These are phyloP conservation scores for Aspergillus versicolor DNA, from an alignment of 2,329 filamentous ascomycete species.

Conservation along the genomic window DNA sequence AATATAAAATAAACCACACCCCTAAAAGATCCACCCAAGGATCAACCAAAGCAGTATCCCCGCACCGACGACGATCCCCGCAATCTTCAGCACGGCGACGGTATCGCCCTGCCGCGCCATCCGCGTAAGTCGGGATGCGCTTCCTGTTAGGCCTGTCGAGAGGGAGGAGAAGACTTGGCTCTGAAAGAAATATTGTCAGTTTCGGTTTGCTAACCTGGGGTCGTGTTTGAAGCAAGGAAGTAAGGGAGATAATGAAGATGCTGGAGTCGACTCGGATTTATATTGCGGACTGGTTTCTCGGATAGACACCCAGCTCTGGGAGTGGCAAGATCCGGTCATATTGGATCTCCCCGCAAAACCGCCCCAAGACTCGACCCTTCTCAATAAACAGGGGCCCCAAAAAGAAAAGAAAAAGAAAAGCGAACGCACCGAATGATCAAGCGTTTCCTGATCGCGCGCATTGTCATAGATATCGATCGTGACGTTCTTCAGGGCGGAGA, in stretches of 20 bases:
- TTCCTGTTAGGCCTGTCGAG: conserved; percentile 77
- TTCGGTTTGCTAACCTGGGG: background rate
- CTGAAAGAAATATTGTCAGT: conserved; percentile 42
- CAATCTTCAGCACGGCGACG: conserved; percentile 84
- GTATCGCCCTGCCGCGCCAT: conserved; percentile 93
- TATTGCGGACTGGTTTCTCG: too few species aligned
- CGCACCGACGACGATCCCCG: conserved; percentile 72
- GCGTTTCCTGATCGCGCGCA: conserved; percentile 80
- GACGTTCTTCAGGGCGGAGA: conserved; percentile 85
- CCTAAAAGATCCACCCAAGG: conserved; percentile 59
- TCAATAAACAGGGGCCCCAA: too few species aligned
- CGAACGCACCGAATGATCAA: conserved; percentile 75
- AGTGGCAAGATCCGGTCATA: background rate
- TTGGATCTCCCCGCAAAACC: background rate
- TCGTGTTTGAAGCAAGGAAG: background rate
- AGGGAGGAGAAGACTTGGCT: conserved; percentile 90
- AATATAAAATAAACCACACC: background rate
- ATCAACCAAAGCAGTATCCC: conserved; percentile 77
- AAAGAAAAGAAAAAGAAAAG: background rate
- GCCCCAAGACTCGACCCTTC: too few species aligned
- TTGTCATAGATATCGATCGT: conserved; percentile 98
- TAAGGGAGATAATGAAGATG: too few species aligned
- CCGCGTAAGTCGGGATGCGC: conserved; percentile 74
- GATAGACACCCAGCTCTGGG: background rate
- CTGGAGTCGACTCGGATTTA: too few species aligned